Percentiles rank a stretch among this genome's conserved stretches.
phyloP scores from a whole-genome alignment of 2,329 filamentous ascomycete species.

The Gyromitra esculenta region DNA sequence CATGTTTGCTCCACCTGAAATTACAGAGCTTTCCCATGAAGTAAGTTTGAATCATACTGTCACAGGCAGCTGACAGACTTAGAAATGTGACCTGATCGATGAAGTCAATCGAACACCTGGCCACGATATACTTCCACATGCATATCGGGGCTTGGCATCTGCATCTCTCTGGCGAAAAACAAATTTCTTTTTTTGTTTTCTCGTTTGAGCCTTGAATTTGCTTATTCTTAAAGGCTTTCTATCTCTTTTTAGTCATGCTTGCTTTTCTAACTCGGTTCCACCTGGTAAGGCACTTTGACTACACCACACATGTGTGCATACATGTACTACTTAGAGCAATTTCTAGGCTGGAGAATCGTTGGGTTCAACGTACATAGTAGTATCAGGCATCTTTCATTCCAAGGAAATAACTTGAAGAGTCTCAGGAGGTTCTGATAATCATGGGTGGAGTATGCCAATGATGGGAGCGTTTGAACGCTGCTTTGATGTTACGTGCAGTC shows the following conservation, averaged over 20 bases:
- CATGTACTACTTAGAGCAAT: not conserved
- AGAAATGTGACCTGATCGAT: not conserved
- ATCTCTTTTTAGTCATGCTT: conserved; percentile 3
- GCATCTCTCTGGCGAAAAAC: not conserved
- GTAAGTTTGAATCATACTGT: not conserved
- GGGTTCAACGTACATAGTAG: not conserved
- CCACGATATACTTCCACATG: no score
- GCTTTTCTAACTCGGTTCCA: conserved; percentile 1
- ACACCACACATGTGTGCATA: not conserved
- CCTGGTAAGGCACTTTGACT: not conserved
- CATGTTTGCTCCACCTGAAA: not conserved
- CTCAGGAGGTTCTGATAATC: not conserved
- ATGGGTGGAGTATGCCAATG: not conserved
- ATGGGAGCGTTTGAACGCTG: no score
- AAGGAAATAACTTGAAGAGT: not conserved
- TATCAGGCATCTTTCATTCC: not conserved
- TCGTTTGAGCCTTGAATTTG: not conserved
- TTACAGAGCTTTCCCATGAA: not conserved
- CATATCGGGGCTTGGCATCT: not conserved
- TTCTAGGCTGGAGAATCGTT: not conserved
- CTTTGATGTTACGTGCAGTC: no score
- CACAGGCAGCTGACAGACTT: not conserved
- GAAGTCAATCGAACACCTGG: not conserved
- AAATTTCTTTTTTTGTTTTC: conserved; percentile 5
- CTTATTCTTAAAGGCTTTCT: conserved; percentile 11